Evolutionary conservation across 306 rosid genomes (phyloP), one percentile per base, ranked within the genome.

Genomic region (Prunus armeniaca): DNA sequence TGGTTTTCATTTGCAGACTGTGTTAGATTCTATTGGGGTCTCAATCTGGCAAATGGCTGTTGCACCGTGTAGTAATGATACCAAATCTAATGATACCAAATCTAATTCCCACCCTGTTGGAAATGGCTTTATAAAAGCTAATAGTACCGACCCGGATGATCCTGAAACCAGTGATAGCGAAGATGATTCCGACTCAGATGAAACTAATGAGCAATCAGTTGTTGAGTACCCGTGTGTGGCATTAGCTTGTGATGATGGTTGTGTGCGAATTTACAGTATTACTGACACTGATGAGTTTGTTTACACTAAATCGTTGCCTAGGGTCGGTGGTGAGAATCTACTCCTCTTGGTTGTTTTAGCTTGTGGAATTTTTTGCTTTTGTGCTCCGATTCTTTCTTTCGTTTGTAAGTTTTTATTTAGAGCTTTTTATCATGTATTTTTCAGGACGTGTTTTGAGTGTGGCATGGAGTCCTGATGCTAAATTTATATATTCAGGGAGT

Each of bases 21-120:
- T 88, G 70, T 81, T 92, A 56, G 89, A 84, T 9, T 88, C 96
- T 4, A 84, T 82, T 32, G 95, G 92, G 24, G 88, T 91, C 50
- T 83, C 98, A 43, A 92, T 96, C 55, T 96, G 97, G 97, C 93
- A 91, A 82, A 96, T 96, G 96, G 92, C 93, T 27, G 83, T 84
- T 49, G 86, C 86, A 5, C 86, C 88, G 34, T 82, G 65, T 76
- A 71, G 18, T 30, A 41, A n/a, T 76, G 82, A 47, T 2, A 82
- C 67, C 3, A 81, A 75, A n/a, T 62, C 73, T 4, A 81, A 75
- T 32, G 82, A 47, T 2, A 82, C 67, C 3, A 81, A 75, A n/a
- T 62, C 73, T 4, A 81, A 75, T 32, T 62, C 73, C 24, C 62
- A 25, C 69, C 69, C 2, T 9, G 28, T 41, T 47, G 90, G 65